Evolutionary conservation across 306 rosid species (phyloP).

Genomic region (Ormosia semicastrata): DNA sequence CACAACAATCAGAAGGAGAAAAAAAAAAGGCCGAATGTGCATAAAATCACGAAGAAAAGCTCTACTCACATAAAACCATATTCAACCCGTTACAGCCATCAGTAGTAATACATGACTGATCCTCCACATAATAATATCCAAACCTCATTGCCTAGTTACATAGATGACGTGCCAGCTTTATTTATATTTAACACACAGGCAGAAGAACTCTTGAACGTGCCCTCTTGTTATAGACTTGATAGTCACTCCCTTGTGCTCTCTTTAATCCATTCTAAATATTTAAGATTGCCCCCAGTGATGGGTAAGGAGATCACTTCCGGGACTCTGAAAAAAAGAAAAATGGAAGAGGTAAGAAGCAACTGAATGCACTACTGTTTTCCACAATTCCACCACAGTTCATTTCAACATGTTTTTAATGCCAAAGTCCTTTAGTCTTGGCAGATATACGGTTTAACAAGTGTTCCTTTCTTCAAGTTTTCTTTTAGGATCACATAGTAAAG

Average conservation of each 20-base stretch:
- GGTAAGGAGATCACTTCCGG: constrained; percentile 96
- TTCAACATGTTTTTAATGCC: neutral
- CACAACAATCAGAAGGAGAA: neutral
- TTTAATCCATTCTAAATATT: constrained; percentile 84
- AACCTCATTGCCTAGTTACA: constrained; percentile 18
- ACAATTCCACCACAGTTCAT: neutral
- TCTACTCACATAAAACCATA: constrained; percentile 10
- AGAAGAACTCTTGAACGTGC: neutral
- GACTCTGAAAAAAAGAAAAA: constrained; percentile 52
- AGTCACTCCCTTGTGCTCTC: constrained; percentile 84
- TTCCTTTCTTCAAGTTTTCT: constrained; percentile 13
- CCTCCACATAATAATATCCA: neutral
- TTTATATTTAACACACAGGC: constrained; percentile 7
- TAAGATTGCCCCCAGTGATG: constrained; percentile 73
- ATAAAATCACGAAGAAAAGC: neutral
- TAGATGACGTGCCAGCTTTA: constrained; percentile 21
- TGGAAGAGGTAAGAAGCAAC: constrained; percentile 11
- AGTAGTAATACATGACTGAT: neutral
- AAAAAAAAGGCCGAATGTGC: neutral
- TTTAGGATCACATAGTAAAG: neutral
- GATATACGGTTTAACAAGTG: constrained; percentile 5
- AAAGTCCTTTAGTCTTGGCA: neutral
- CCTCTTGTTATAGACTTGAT: constrained; percentile 23
- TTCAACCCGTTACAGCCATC: neutral
- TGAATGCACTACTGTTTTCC: neutral